phyloP scores from a whole-genome alignment of 495 filamentous ascomycete species.

The Neurospora tetraspora region DNA sequence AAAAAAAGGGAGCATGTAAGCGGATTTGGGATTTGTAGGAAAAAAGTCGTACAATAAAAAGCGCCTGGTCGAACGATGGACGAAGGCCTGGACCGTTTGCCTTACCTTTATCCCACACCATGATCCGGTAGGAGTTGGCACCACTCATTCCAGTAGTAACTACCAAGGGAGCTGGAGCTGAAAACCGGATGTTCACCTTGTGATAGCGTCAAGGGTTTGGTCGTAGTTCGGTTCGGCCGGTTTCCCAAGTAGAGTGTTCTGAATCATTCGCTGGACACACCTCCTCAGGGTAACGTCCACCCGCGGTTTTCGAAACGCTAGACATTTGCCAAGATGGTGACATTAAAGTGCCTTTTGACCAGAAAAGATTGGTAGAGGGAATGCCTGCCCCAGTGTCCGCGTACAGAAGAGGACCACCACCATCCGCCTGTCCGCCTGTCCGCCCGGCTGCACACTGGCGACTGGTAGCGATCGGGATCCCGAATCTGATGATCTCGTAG shows the following conservation, averaged over 20 bases:
- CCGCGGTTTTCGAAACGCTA: not conserved
- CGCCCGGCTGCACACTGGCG: not conserved
- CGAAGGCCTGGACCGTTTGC: not conserved
- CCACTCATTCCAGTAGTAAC: not conserved
- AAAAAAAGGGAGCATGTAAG: not conserved
- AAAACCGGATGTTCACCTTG: not conserved
- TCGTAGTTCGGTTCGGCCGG: not conserved
- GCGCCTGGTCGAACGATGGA: not conserved
- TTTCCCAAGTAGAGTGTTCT: not conserved
- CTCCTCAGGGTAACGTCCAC: not conserved
- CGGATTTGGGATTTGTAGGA: not conserved
- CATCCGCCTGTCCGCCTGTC: not conserved
- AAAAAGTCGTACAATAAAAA: not conserved
- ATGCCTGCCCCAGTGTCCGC: not conserved
- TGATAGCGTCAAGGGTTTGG: not conserved
- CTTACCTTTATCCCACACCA: not conserved
- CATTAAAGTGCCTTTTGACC: not conserved
- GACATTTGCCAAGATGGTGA: not conserved
- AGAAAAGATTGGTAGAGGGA: not conserved
- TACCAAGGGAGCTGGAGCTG: not conserved
- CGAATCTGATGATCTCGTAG: not conserved
- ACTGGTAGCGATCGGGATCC: not conserved
- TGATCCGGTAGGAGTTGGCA: not conserved
- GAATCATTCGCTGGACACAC: not conserved
- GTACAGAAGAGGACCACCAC: not conserved